These are phyloP conservation scores for Neolentinus lepideus DNA, from an alignment of 1,284 basidiomycete species.

Conservation along the genomic window DNA sequence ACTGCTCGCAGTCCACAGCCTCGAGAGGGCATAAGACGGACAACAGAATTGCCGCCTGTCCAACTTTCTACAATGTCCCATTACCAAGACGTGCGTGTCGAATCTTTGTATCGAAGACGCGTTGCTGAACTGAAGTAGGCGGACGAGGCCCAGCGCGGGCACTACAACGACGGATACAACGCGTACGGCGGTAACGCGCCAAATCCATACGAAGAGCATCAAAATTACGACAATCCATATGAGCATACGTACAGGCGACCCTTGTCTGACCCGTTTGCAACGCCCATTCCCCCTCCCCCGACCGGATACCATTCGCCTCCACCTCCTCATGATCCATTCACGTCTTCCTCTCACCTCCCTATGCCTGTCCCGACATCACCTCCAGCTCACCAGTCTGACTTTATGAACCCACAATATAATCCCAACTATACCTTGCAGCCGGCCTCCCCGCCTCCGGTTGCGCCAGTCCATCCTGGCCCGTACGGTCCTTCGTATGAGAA, in stretches of 20 bases:
- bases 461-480: constrained; percentile 9
- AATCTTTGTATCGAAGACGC: background rate
- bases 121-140: constrained; percentile 23
- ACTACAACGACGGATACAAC: constrained; percentile 51
- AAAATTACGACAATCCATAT: constrained; percentile 18
- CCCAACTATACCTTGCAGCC: constrained; percentile 13
- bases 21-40: background rate
- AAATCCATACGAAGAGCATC: constrained; percentile 1
- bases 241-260: constrained; percentile 26
- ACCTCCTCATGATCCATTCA: constrained; percentile 4
- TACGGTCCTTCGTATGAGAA: background rate
- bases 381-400: constrained; percentile 9
- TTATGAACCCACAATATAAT: constrained; percentile 15
- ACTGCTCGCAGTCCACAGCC: background rate
- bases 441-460: constrained; percentile 11
- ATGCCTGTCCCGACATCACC: constrained; percentile 8
- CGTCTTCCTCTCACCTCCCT: constrained; percentile 8
- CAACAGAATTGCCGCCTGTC: background rate
- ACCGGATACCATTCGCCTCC: constrained; percentile 12
- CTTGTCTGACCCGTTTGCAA: constrained; percentile 20
- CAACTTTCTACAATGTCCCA: constrained; percentile 28
- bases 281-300: constrained; percentile 15
- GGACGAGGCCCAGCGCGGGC: constrained; percentile 46
- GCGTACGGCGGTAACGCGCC: constrained; percentile 10
- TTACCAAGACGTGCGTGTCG: constrained; percentile 30